Evolutionary conservation across 2,329 filamentous ascomycete species (phyloP), one percentile per base, ranked within the genome.

Genomic region (Penicillium sp.): DNA sequence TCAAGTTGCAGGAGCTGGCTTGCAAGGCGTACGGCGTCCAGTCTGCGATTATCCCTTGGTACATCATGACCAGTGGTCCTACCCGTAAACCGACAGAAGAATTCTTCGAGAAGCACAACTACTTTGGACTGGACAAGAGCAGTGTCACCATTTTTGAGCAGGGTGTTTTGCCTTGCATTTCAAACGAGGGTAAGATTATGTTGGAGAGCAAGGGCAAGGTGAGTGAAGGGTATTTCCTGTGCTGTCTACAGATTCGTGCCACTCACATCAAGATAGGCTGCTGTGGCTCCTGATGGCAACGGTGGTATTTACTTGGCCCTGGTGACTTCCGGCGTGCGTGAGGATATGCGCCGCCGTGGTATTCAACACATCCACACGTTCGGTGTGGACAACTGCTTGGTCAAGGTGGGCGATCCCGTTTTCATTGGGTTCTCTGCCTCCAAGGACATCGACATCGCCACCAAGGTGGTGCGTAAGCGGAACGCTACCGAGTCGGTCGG

Each of bases 361-460:
- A 84, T 96, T 60, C 70, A 95, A 74, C 92, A 98, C 71, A 84
- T 98, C 46, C 90, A 98, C 67, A 84, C 89, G 32, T 96, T 96
- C 76, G 95, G 92, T 60, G 92, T 98, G 30, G 92, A 98, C 72
- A 98, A 98, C 74, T 96, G 90, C 71, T 77, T 98, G n/a, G 90
- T 95, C 64, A 90, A 87, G 70, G 90, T 98, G n/a, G 90, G 90
- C 17, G 92, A 98, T 60, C 92, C 92, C 10, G 77, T 87, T 53
- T 96, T 98, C 71, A 82, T 96, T 55, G 92, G 92, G 53, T 96
- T 96, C 69, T 78, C 88, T 3, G 88, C 90, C 28, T 78, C 82
- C 35, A 85, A 90, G 65, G 71, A 87, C 44, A 90, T 95, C 54
- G 88, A 95, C 68, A 93, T 98, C 57, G 90, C 90, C 20, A 98